phyloP scores from a whole-genome alignment of 129 eudicot genomes.

The Tagetes erecta region DNA sequence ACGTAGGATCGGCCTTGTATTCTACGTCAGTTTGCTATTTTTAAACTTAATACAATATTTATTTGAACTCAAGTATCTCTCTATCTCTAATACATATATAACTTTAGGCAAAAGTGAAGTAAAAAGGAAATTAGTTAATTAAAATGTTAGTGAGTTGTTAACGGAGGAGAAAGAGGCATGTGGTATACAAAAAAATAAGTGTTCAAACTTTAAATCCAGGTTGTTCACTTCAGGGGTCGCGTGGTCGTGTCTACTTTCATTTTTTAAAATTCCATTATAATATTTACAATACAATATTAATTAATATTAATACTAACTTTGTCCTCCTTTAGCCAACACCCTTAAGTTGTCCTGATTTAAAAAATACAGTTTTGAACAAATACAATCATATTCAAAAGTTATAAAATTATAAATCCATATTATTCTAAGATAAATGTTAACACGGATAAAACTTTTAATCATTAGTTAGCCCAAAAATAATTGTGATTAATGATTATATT shows the following conservation, averaged over 20 bases:
- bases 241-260: conserved; percentile 44
- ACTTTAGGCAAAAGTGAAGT: background rate
- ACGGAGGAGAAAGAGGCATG: conserved; percentile 34
- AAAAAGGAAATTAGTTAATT: background rate
- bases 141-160: conserved; percentile 31
- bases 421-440: conserved; percentile 7
- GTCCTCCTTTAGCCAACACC: conserved; percentile 44
- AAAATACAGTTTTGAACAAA: background rate
- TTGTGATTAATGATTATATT: conserved; percentile 7
- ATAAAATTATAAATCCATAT: background rate
- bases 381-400: background rate
- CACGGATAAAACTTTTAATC: conserved; percentile 24
- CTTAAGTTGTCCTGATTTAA: conserved; percentile 28
- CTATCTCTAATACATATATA: too few relatives aligned
- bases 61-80: too few relatives aligned
- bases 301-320: background rate
- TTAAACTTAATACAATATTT: too few relatives aligned
- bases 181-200: conserved; percentile 27
- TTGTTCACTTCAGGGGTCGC: conserved; percentile 35
- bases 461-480: conserved; percentile 18
- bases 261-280: conserved; percentile 18
- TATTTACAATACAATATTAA: conserved; percentile 13
- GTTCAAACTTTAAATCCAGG: conserved; percentile 27
- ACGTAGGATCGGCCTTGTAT: too few relatives aligned
- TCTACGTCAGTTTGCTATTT: too few relatives aligned